Evolutionary conservation across 2,329 filamentous ascomycete species (phyloP), one percentile per base, ranked within the genome.

Genomic region (Dactylellina sp.): DNA sequence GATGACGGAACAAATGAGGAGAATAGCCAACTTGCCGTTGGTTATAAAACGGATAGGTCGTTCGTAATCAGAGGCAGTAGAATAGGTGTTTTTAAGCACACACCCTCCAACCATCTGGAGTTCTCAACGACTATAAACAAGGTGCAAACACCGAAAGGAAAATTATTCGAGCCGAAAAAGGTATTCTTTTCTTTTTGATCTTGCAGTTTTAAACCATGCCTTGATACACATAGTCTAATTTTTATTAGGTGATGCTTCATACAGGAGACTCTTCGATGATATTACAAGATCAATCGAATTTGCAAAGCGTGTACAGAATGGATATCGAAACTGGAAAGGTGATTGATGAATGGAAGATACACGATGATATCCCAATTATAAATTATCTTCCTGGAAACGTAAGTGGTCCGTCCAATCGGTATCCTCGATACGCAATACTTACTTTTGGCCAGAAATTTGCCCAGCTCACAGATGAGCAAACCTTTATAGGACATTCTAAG

Each of bases 61-160:
- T 99, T 98, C 78, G 95, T 99, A 65, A 93, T 99, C 46, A 90
- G 95, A 76, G 95, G 95, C 32, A 95, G 93, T 78, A 97, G 98
- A 86, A 99, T 99, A 80, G 95, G 95, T 62, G 95, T 99, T 42
- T 99, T 99, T 86, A 98, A 96, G 81, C 95, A 99, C 80, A 97
- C 93, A 0, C 85, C 89, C 0, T 91, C 96, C 82, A 96, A 98
- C 80, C 89, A 94, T 77, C 86, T 99, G 14, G 91, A 98, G 80
- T 99, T 98, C 81, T 92, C 92, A 11, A 99, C 95, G 72, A 98
- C 93, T 76, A 99, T 99, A 79, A 97, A 92, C 75, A 97, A 96
- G 82, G 92, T 99, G 56, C 89, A 93, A 81, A 97, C 94, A 0
- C 92, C 93, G 1, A 87, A 88, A 47, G 95, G 95, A 78, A 91